These are phyloP conservation scores for Cyberlindnera galapagoensis DNA, from an alignment of 805 yeast species.

Conservation along the genomic window DNA sequence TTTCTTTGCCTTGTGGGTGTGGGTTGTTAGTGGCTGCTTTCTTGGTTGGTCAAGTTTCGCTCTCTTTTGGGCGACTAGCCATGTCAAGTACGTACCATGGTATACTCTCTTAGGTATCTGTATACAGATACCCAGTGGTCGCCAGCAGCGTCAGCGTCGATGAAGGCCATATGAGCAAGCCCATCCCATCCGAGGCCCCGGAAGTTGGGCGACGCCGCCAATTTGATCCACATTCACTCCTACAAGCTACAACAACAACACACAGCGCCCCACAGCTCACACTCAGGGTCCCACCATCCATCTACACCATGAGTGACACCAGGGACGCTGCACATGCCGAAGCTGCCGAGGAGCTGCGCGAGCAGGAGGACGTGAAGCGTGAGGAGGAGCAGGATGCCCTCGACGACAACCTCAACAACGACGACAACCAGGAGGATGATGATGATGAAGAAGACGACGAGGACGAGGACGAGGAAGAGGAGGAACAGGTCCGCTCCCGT, in stretches of 20 bases:
- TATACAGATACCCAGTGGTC: too few species aligned
- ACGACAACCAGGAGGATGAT: conserved; percentile 20
- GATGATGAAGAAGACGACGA: conserved; percentile 35
- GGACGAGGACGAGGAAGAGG: conserved; percentile 44
- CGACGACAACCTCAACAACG: conserved; percentile 30
- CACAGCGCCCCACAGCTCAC: too few species aligned
- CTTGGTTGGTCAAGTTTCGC: not conserved
- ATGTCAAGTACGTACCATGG: too few species aligned
- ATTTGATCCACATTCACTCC: too few species aligned
- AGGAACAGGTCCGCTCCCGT: conserved; percentile 38
- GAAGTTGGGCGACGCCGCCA: too few species aligned
- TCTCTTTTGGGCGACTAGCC: too few species aligned
- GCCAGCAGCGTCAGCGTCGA: too few species aligned
- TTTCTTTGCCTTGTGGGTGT: conserved; percentile 10
- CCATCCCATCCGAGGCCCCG: too few species aligned
- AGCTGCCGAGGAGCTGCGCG: conserved; percentile 18
- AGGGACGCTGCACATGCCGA: conserved; percentile 20
- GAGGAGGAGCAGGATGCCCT: conserved; percentile 24
- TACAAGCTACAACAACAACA: too few species aligned
- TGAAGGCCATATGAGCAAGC: too few species aligned
- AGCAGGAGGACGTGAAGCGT: conserved; percentile 17
- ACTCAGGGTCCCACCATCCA: not conserved
- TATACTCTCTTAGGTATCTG: too few species aligned
- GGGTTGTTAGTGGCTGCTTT: not conserved
- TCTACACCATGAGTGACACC: conserved; percentile 18